Evolutionary conservation across 768 basidiomycete genomes (phyloP).

Genomic region (Lentinus brumalis): DNA sequence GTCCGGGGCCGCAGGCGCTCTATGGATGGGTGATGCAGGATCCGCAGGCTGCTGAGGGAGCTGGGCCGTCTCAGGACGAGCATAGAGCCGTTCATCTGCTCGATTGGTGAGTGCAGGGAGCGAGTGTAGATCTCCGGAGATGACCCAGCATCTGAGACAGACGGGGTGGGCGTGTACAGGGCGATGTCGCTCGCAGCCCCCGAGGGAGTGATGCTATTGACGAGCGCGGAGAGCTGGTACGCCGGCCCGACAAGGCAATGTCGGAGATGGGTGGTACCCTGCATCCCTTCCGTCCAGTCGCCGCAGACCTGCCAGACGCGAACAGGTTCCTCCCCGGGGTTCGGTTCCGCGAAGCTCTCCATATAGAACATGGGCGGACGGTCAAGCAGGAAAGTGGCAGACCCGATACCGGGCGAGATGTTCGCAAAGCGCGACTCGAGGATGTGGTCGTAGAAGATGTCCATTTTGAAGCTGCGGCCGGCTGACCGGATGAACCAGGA

Average conservation of each 20-base stretch:
- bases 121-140: slow-evolving; percentile 18
- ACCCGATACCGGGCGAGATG: slow-evolving; percentile 54
- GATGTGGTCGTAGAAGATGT: slow-evolving; percentile 70
- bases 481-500: slow-evolving; percentile 79
- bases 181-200: neutral
- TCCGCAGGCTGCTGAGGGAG: slow-evolving; percentile 17
- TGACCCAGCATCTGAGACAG: slow-evolving; percentile 15
- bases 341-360: slow-evolving; percentile 44
- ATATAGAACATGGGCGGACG: slow-evolving; percentile 70
- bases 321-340: slow-evolving; percentile 2
- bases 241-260: slow-evolving; percentile 70
- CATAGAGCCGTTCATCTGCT: neutral
- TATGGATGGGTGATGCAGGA: slow-evolving; percentile 17
- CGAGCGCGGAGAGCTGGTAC: slow-evolving; percentile 57
- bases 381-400: slow-evolving; percentile 66
- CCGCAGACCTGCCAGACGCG: slow-evolving; percentile 59
- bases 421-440: slow-evolving; percentile 57
- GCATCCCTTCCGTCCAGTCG: slow-evolving; percentile 78
- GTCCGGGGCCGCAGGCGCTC: slow-evolving; percentile 15
- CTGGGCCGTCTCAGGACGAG: slow-evolving; percentile 12
- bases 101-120: slow-evolving; percentile 7
- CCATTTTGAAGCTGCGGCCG: slow-evolving; percentile 84
- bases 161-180: slow-evolving; percentile 10
- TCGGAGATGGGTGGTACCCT: slow-evolving; percentile 63
- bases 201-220: slow-evolving; percentile 44